These are phyloP conservation scores for Oryza rufipogon DNA, from an alignment of 176 grass and related monocot species.

Conservation along the genomic window DNA sequence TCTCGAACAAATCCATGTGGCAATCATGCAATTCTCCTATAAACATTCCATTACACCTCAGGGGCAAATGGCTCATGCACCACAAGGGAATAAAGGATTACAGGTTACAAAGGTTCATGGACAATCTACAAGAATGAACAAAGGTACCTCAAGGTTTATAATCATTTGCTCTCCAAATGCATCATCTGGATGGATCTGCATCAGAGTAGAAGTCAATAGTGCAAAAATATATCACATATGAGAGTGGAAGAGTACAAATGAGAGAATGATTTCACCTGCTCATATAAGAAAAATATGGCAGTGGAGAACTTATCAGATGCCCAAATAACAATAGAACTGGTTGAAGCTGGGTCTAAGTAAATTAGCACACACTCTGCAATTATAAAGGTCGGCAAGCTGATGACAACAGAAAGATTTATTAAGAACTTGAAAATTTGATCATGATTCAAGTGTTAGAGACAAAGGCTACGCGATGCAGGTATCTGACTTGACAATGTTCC, in stretches of 20 bases:
- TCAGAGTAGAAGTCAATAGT: slow-evolving; percentile 32
- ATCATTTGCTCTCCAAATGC: slow-evolving; percentile 99
- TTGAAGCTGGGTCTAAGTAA: slow-evolving; percentile 85
- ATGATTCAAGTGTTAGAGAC: slow-evolving; percentile 18
- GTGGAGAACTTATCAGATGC: slow-evolving; percentile 77
- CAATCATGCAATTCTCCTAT: slow-evolving; percentile 6
- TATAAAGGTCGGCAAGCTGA: slow-evolving; percentile 99
- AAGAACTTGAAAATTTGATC: slow-evolving; percentile 38
- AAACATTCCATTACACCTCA: not conserved
- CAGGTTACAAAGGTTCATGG: not conserved
- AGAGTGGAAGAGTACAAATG: slow-evolving; percentile 14
- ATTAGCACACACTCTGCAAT: slow-evolving; percentile 99
- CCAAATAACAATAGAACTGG: slow-evolving; percentile 77
- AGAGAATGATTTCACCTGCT: slow-evolving; percentile 66
- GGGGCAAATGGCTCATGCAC: slow-evolving; percentile 23
- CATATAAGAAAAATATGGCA: slow-evolving; percentile 91
- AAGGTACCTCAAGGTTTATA: slow-evolving; percentile 86
- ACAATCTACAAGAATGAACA: slow-evolving; percentile 19
- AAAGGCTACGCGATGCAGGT: slow-evolving; percentile 10
- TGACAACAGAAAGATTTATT: slow-evolving; percentile 70
- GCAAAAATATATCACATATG: slow-evolving; percentile 24
- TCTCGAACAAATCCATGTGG: not conserved
- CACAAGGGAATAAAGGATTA: slow-evolving; percentile 3
- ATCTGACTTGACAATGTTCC: slow-evolving; percentile 6
- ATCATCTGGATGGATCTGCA: slow-evolving; percentile 95